Conservation (phyloP, 2,329 filamentous ascomycete species). For the Botrytis hyacinthi region DNA sequence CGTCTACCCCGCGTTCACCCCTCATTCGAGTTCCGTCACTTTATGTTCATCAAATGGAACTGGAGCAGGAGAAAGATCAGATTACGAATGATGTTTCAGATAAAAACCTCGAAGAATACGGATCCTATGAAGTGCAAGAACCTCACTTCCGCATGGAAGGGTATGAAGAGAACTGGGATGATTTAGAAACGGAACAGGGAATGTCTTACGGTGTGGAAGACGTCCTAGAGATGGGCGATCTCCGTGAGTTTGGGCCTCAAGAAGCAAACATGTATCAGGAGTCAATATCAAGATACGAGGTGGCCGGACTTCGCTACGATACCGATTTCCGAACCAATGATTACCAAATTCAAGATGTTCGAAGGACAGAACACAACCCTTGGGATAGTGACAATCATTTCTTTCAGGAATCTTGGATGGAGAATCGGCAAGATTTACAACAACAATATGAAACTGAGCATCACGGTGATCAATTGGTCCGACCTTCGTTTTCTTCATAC, state of each 20-base stretch:
- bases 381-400: background rate
- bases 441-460: background rate
- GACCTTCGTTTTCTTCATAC: background rate
- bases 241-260: background rate
- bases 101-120: background rate
- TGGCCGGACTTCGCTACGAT: background rate
- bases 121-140: background rate
- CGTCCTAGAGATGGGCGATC: background rate
- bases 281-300: background rate
- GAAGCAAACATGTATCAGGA: background rate
- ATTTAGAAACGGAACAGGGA: background rate
- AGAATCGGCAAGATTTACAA: background rate
- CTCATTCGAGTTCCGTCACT: conserved; percentile 6
- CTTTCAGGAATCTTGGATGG: background rate
- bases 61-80: conserved; percentile 1
- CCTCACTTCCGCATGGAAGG: background rate
- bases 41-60: conserved; percentile 9
- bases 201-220: background rate
- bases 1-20: conserved; percentile 10
- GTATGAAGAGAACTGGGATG: background rate
- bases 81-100: background rate
- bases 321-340: background rate
- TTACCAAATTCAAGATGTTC: background rate
- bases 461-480: background rate
- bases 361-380: background rate